These are phyloP conservation scores for Synchytrium microbalum DNA, from an alignment of 371 early-diverging fungal species.

Conservation along the genomic window DNA sequence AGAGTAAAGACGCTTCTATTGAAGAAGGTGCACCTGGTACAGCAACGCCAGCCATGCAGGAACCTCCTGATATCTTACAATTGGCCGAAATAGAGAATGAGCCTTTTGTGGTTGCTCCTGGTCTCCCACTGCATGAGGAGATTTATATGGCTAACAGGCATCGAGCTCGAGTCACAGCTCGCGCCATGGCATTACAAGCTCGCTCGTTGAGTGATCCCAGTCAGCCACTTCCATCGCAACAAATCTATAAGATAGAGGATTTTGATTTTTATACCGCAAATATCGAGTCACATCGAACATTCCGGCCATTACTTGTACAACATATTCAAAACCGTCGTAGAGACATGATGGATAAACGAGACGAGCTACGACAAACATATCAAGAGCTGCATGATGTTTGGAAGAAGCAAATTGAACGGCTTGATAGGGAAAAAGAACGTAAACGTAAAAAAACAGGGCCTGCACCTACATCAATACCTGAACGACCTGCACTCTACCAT, in stretches of 20 bases:
- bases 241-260: conserved; percentile 3
- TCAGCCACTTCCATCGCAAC: not conserved
- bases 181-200: not conserved
- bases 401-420: conserved; percentile 16
- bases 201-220: not conserved
- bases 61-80: not conserved
- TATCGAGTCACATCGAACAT: not conserved
- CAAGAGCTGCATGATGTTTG: conserved; percentile 13
- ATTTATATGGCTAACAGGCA: conserved; percentile 4
- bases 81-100: not conserved
- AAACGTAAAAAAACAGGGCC: not conserved
- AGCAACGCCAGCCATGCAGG: not conserved
- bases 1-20: not conserved
- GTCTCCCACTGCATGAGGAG: not conserved
- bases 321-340: conserved; percentile 9
- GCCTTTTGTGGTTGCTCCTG: not conserved
- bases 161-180: too few relatives aligned
- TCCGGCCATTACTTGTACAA: conserved; percentile 10
- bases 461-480: too few relatives aligned
- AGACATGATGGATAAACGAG: conserved; percentile 10
- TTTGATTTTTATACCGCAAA: not conserved
- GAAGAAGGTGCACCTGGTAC: not conserved
- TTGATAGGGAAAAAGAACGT: conserved; percentile 15
- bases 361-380: conserved; percentile 14
- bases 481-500: not conserved